Evolutionary conservation across 805 yeast species (phyloP).

Genomic region (Lipomyces oligophaga): DNA sequence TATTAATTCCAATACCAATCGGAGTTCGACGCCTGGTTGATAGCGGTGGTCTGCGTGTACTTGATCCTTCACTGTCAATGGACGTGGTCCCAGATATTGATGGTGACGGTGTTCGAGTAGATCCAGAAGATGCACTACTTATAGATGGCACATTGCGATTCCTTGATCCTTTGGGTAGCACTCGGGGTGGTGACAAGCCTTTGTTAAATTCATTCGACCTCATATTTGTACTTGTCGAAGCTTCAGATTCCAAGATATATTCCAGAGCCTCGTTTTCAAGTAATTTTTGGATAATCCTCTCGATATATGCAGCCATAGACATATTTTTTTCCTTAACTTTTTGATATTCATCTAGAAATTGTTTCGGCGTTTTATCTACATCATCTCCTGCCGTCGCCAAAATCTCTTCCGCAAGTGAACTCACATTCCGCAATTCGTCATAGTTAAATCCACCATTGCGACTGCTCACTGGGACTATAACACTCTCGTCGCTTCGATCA

Average conservation of each 20-base stretch:
- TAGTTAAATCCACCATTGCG: not conserved
- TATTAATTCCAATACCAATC: slow-evolving; percentile 16
- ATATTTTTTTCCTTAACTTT: slow-evolving; percentile 14
- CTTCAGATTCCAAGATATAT: slow-evolving; percentile 20
- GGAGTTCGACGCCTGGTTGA: no score
- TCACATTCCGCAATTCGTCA: not conserved
- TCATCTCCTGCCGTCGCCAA: not conserved
- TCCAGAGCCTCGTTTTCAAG: slow-evolving; percentile 15
- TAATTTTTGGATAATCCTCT: slow-evolving; percentile 21
- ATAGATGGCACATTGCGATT: no score
- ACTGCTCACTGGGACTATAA: not conserved
- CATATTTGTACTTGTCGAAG: no score
- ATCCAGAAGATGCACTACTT: no score
- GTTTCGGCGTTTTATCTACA: not conserved
- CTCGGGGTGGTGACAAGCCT: no score
- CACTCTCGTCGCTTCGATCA: not conserved
- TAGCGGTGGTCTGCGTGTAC: no score
- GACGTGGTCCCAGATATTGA: no score
- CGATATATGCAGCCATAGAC: slow-evolving; percentile 23
- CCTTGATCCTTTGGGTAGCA: no score
- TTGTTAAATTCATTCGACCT: no score
- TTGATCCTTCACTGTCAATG: no score
- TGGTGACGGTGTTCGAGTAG: no score
- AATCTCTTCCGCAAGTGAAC: slow-evolving; percentile 14
- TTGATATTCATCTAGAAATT: slow-evolving; percentile 9